These are phyloP conservation scores for Ceratocystis variospora DNA, from an alignment of 2,329 filamentous ascomycete species.

Conservation along the genomic window DNA sequence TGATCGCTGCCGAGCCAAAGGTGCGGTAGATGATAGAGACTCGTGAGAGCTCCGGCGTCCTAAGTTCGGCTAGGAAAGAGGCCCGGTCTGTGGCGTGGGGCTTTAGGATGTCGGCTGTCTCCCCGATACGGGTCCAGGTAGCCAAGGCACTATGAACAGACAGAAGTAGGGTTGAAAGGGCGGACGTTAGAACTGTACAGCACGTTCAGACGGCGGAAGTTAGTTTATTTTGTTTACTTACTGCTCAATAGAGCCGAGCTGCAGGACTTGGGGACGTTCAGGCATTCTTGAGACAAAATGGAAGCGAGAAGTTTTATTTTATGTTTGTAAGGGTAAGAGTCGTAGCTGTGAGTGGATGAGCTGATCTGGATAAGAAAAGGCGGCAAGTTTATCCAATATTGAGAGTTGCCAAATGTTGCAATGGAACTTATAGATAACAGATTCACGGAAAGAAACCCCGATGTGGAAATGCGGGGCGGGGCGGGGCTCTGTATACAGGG, in stretches of 20 bases:
- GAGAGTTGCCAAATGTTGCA: too few relatives aligned
- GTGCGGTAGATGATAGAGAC: slow-evolving; percentile 56
- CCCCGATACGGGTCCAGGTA: slow-evolving; percentile 47
- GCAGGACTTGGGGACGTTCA: slow-evolving; percentile 27
- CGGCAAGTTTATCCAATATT: background rate
- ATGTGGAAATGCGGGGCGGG: too few relatives aligned
- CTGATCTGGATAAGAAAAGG: background rate
- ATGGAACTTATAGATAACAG: too few relatives aligned
- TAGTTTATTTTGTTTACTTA: slow-evolving; percentile 22
- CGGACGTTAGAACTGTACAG: background rate
- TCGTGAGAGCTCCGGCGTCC: slow-evolving; percentile 50
- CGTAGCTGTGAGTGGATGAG: background rate
- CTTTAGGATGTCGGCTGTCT: slow-evolving; percentile 50
- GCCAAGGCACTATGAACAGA: slow-evolving; percentile 43
- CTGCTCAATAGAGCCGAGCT: slow-evolving; percentile 30
- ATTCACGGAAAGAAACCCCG: too few relatives aligned
- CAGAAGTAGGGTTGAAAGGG: background rate
- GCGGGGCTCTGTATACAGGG: too few relatives aligned
- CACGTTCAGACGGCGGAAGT: background rate
- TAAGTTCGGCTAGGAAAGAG: slow-evolving; percentile 57
- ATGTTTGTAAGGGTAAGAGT: background rate
- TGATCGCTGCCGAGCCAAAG: slow-evolving; percentile 48
- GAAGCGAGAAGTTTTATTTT: slow-evolving; percentile 18
- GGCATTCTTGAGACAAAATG: slow-evolving; percentile 7
- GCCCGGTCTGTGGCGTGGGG: slow-evolving; percentile 47